Conservation (phyloP, 352 stramenopile species). For the Phytophthora litchii region DNA sequence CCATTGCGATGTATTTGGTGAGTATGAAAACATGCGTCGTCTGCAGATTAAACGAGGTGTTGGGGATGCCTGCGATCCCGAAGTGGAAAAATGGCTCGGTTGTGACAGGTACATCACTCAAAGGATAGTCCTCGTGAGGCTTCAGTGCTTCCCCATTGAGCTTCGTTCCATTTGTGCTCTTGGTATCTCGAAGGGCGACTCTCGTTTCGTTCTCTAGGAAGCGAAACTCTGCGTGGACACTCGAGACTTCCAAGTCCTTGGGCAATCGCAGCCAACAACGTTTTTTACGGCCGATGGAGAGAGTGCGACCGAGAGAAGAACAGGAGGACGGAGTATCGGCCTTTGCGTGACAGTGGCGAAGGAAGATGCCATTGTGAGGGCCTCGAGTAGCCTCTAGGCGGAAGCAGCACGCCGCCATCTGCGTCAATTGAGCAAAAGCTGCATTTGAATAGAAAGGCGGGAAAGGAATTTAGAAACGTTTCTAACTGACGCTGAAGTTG, state of each 20-base stretch:
- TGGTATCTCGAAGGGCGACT: constrained; percentile 37
- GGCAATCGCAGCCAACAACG: constrained; percentile 55
- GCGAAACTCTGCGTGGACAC: constrained; percentile 54
- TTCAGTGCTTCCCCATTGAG: constrained; percentile 47
- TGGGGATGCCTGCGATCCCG: constrained; percentile 30
- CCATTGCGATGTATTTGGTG: constrained; percentile 41
- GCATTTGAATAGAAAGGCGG: constrained; percentile 21
- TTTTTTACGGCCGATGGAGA: constrained; percentile 54
- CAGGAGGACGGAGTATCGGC: not conserved
- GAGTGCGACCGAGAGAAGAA: constrained; percentile 4
- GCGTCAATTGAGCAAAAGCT: constrained; percentile 13
- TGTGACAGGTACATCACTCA: constrained; percentile 31
- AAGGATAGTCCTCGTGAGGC: constrained; percentile 26
- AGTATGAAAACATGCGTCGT: constrained; percentile 42
- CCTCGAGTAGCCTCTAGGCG: constrained; percentile 31
- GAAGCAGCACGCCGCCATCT: constrained; percentile 43
- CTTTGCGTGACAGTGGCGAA: constrained; percentile 16
- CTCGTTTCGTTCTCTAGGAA: constrained; percentile 1
- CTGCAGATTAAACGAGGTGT: constrained; percentile 37
- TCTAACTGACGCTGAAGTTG: too few relatives aligned
- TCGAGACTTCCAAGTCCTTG: constrained; percentile 67
- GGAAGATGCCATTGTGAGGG: constrained; percentile 20
- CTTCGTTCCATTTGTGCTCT: constrained; percentile 68
- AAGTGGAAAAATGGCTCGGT: constrained; percentile 44
- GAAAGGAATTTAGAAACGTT: constrained; percentile 1